phyloP scores from a whole-genome alignment of 345 rosid genomes.

The Trapa incisa region DNA sequence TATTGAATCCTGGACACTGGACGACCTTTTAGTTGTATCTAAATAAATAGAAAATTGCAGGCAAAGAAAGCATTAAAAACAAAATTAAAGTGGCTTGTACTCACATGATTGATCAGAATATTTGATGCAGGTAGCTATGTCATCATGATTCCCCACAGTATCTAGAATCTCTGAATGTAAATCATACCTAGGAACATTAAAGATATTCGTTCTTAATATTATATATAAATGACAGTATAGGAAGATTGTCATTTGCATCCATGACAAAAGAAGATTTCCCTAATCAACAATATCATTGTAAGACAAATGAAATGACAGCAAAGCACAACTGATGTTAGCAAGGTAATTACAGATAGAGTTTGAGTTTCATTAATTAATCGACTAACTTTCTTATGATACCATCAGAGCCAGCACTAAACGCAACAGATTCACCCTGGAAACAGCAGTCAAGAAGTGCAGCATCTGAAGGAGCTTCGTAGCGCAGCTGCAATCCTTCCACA shows the following conservation, averaged over 20 bases:
- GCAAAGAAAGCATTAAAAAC: background rate
- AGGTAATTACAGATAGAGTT: background rate
- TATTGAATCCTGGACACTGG: background rate
- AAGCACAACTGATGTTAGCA: background rate
- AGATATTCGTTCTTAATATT: background rate
- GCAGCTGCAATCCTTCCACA: slow-evolving; percentile 47
- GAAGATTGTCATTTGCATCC: background rate
- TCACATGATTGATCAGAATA: slow-evolving; percentile 53
- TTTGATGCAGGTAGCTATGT: slow-evolving; percentile 51
- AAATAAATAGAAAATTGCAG: background rate
- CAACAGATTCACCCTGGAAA: slow-evolving; percentile 44
- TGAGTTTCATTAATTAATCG: background rate
- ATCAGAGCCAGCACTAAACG: slow-evolving; percentile 50
- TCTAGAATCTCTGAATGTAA: slow-evolving; percentile 36
- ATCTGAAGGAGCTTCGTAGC: slow-evolving; percentile 29
- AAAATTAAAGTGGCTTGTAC: slow-evolving; percentile 7
- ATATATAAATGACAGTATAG: background rate
- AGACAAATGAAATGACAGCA: background rate
- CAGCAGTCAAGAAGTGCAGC: slow-evolving; percentile 82
- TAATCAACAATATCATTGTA: background rate
- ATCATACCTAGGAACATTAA: slow-evolving; percentile 32
- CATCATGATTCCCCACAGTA: slow-evolving; percentile 53
- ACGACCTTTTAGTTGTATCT: background rate
- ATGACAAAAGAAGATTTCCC: background rate
- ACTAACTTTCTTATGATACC: slow-evolving; percentile 64